Base-by-base conservation (phyloP, 441 rosid genomes). In the Biscutella laevigata region DNA sequence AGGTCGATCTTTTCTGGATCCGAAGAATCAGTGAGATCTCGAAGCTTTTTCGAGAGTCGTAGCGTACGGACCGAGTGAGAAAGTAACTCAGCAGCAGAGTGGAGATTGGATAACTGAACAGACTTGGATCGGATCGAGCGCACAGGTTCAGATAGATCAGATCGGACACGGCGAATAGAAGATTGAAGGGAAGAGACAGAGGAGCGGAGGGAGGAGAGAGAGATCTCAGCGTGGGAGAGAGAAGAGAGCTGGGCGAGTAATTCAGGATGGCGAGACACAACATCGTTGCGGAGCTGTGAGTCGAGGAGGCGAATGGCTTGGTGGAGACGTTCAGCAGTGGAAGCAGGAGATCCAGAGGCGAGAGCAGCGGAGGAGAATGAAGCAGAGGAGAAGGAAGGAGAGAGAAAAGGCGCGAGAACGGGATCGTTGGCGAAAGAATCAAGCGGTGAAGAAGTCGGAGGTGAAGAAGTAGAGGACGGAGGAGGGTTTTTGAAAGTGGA, bases 281-380 rank as follows among this genome's bases (percentile, higher is more conserved):
- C 98, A 43, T 88, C 92, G 17, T 80, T 53, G 44, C 97, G 97
- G 59, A 88, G 89, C 69, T 92, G 95, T 3, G 90, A 64, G 35
- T 92, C 97, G 48, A 92, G 95, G 57, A 84, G 89, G 40, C 83
- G 92, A 47, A 88, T 92, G 42, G 94, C 91, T 34, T 83, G 81
- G 81, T 83, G 94, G 56, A 92, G 97, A 50, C 79, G 89, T 60
- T 88, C 97, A 69, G 90, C 95, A 28, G 95, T 92, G 62, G 95
- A 92, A 63, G 99, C 99, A 0, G 94, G 99, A 48, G 97, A 88
- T 43, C 97, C 95, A 38, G 95, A 86, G 38, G 97, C 84, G 53
- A 92, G 92, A 10, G 97, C 95, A 14, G 97, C 84, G 21, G 94
- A 80, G 61, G 95, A 92, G 77, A 92, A 92, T 8, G 95, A 66